Evolutionary conservation across 768 basidiomycete genomes (phyloP).

Genomic region (Suillus bovinus): DNA sequence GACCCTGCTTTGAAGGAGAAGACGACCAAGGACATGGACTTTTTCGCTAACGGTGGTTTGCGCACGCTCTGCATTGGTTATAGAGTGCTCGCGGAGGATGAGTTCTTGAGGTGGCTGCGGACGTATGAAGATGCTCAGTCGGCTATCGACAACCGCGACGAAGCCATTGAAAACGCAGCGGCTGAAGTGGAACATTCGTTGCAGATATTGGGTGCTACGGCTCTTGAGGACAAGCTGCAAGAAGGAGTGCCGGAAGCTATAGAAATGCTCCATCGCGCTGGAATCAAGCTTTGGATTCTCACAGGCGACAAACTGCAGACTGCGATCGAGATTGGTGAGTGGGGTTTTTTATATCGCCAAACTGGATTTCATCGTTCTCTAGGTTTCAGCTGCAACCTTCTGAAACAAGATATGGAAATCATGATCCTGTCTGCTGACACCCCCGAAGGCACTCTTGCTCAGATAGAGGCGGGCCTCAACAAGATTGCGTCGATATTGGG

Average conservation of each 20-base stretch:
- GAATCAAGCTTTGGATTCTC: constrained; percentile 97
- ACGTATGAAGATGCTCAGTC: constrained; percentile 82
- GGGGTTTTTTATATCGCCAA: constrained; percentile 6
- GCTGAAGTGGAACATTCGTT: constrained; percentile 82
- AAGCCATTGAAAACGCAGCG: constrained; percentile 87
- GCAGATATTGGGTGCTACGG: constrained; percentile 89
- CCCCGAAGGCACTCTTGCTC: constrained; percentile 69
- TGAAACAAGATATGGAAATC: constrained; percentile 93
- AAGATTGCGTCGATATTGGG: constrained; percentile 89
- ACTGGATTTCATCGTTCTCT: constrained; percentile 5
- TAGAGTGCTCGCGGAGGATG: constrained; percentile 74
- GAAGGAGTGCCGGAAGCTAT: constrained; percentile 97
- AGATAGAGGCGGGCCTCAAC: constrained; percentile 91
- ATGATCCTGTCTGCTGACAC: constrained; percentile 94
- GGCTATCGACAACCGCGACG: constrained; percentile 78
- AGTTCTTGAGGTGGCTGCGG: constrained; percentile 80
- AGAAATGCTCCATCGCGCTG: constrained; percentile 85
- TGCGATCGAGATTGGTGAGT: constrained; percentile 87
- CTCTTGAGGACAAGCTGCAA: constrained; percentile 95
- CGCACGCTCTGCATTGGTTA: constrained; percentile 91
- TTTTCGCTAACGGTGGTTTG: constrained; percentile 90
- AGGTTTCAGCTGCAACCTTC: constrained; percentile 90
- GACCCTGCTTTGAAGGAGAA: constrained; percentile 71
- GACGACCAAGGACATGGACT: constrained; percentile 87
- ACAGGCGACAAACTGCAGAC: constrained; percentile 99